phyloP scores from a whole-genome alignment of 331 rosid genomes.

The Ulmus americana region DNA sequence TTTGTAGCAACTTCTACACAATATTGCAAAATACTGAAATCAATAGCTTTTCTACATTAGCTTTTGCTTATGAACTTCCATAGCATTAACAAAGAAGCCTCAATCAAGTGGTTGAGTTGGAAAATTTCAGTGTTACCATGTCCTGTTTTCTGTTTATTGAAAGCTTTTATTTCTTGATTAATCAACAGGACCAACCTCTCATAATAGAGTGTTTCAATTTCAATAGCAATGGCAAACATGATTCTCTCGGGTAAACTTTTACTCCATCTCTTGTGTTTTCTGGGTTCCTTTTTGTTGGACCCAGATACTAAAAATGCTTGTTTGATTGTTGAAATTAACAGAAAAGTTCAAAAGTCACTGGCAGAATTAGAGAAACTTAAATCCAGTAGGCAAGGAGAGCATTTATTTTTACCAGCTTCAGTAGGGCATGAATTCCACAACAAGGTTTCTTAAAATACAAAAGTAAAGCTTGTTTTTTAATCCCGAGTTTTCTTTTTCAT shows the following conservation, averaged over 20 bases:
- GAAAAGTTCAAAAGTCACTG: conserved; percentile 71
- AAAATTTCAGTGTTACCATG: background rate
- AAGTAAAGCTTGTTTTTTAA: conserved; percentile 14
- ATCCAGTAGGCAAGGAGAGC: conserved; percentile 58
- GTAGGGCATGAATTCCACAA: conserved; percentile 62
- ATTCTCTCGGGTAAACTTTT: conserved; percentile 74
- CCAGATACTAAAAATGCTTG: conserved; percentile 21
- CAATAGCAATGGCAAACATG: conserved; percentile 87
- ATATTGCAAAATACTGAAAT: background rate
- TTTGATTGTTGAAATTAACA: conserved; percentile 34
- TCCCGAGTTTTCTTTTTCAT: conserved; percentile 15
- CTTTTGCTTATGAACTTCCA: background rate
- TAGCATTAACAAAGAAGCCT: background rate
- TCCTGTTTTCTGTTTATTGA: conserved; percentile 4
- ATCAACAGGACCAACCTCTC: conserved; percentile 71
- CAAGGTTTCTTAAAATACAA: conserved; percentile 46
- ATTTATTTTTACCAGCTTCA: conserved; percentile 37
- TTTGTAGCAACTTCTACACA: background rate
- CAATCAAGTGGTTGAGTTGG: background rate
- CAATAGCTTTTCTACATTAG: background rate
- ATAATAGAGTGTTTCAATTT: conserved; percentile 86
- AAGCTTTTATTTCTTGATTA: conserved; percentile 26
- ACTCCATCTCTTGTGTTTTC: conserved; percentile 18
- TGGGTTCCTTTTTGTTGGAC: conserved; percentile 13
- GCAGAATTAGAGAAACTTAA: conserved; percentile 78